A percentile compares a stretch with the other conserved stretches of the same genome.
Evolutionary conservation across 2,329 filamentous ascomycete genomes (phyloP).

Genomic region (Pseudocercospora fijiensis): DNA sequence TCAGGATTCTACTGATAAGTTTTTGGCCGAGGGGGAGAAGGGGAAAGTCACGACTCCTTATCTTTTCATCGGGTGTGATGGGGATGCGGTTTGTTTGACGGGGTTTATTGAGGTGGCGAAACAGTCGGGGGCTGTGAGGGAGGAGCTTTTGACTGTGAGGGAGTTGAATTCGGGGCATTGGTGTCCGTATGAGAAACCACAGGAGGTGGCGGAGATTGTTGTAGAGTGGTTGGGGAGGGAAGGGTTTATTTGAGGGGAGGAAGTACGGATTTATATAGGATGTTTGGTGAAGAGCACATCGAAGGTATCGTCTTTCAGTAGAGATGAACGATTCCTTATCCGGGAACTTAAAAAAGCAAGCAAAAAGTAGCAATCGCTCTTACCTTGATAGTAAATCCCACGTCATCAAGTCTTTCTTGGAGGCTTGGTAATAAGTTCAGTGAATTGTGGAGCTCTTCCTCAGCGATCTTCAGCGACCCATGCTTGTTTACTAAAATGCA

Average conservation of each 20-base stretch:
- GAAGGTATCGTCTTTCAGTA: no score
- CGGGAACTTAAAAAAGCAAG: no score
- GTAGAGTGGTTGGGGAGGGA: conserved; percentile 25
- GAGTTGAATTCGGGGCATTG: conserved; percentile 30
- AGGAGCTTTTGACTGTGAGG: conserved; percentile 21
- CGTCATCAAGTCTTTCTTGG: neutral
- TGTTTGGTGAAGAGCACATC: no score
- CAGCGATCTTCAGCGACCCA: neutral
- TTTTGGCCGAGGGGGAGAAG: neutral
- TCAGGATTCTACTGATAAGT: conserved; percentile 29
- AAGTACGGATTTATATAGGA: no score
- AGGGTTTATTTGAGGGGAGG: conserved; percentile 6
- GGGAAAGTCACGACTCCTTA: conserved; percentile 35
- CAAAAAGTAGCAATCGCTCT: neutral
- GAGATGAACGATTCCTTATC: no score
- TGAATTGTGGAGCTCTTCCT: neutral
- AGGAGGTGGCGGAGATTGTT: conserved; percentile 25
- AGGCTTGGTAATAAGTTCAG: neutral
- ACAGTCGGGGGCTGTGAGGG: conserved; percentile 25
- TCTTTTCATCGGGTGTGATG: conserved; percentile 38
- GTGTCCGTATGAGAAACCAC: conserved; percentile 31
- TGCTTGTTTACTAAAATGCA: neutral
- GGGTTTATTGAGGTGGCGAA: conserved; percentile 24
- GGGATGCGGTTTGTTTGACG: conserved; percentile 30
- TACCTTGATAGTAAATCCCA: neutral